Percentiles rank a stretch among this genome's conserved stretches.
Conservation (phyloP, 768 basidiomycete genomes). For the Gelatoporia subvermispora region DNA sequence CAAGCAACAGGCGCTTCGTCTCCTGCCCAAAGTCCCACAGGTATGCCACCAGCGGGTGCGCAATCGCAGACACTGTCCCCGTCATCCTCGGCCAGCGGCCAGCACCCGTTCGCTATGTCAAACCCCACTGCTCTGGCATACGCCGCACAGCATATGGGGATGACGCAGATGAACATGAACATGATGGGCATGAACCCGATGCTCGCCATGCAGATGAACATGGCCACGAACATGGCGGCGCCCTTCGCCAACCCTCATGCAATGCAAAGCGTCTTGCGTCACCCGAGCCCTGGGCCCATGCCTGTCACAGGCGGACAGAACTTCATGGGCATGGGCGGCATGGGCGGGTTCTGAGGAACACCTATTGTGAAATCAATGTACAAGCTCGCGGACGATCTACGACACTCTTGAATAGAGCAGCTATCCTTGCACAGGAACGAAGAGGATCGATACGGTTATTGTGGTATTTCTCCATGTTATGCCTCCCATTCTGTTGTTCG, state of each 20-base stretch:
- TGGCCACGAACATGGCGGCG: conserved; percentile 35
- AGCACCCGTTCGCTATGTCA: conserved; percentile 43
- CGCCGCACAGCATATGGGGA: conserved; percentile 35
- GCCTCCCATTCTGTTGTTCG: not conserved
- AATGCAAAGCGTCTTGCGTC: conserved; percentile 87
- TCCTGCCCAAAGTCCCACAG: conserved; percentile 23
- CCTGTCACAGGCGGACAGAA: conserved; percentile 22
- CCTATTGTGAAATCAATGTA: not conserved
- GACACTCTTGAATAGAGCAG: conserved; percentile 12
- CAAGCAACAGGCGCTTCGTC: conserved; percentile 23
- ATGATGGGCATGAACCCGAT: conserved; percentile 58
- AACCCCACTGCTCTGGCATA: conserved; percentile 55
- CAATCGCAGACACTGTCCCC: conserved; percentile 35
- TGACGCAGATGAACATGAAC: conserved; percentile 53
- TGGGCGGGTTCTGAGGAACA: conserved; percentile 21
- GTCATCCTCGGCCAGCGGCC: conserved; percentile 34
- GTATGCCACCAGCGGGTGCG: conserved; percentile 17
- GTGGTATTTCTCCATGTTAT: not conserved
- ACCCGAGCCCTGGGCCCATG: conserved; percentile 62
- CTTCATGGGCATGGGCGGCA: conserved; percentile 28
- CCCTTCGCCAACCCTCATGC: conserved; percentile 60
- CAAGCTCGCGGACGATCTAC: not conserved
- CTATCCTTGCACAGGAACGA: conserved; percentile 1
- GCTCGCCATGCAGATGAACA: conserved; percentile 57
- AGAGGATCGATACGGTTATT: conserved; percentile 9